Evolutionary conservation across 305 asterid genomes (phyloP), one percentile per base, ranked within the genome.

Genomic region (Caryopteris hybrid): DNA sequence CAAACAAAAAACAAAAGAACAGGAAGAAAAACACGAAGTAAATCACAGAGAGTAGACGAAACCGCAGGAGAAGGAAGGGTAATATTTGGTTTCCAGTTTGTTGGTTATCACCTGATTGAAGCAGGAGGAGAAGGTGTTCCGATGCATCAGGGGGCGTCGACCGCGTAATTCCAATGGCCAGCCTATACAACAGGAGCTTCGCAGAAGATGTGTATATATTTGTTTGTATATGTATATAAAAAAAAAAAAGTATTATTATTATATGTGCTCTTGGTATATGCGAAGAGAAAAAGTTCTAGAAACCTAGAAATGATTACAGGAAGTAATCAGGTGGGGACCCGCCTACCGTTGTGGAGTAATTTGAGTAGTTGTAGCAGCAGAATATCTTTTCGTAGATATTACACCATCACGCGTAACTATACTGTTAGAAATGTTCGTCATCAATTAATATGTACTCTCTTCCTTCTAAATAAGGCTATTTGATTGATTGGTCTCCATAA

Each of bases 281-380:
- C 31, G 11, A 13, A 34, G 27, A 17, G 38, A 55, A 21, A 39
- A 12, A 43, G 22, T 42, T 14, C 23, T 54, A 21, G 64, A 43
- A 61, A 41, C 17, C 14, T 8, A 4, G 7, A 34, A 27, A 25
- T 52, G 73, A 12, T 16, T 33, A 0, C 0, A 7, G 33, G 58
- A 64, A 57, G 56, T 31, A 70, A 64, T 75, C 73, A 22, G 55
- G 66, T 75, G 80, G 25, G 73, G 80, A 5, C 74, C 74, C 65
- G 57, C 75, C 50, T 34, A 74, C 59, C n/a, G 73, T 59, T 33
- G 61, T 27, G 58, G 48, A 20, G 59, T 46, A 64, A 71, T 64
- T 8, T 46, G 18, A 34, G 64, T 41, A 54, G 64, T 59, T 48
- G 68, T 62, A 47, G 46, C 34, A 29, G 34, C 34, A 29, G 34